Conservation (phyloP, 371 early-diverging fungal species). For the Mortierella sp. region DNA sequence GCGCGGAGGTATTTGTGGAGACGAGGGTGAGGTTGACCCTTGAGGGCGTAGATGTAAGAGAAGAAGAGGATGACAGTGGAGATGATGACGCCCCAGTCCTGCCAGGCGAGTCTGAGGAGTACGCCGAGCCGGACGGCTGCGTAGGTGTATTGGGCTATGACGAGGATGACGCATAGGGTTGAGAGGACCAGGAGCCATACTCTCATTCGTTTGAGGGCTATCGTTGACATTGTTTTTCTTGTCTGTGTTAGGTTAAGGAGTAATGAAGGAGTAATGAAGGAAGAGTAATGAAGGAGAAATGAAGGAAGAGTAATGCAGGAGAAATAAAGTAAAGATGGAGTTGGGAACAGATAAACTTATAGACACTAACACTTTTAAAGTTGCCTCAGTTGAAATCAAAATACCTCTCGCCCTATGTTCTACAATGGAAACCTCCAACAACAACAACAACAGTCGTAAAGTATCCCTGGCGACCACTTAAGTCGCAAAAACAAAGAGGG, state of each 20-base stretch:
- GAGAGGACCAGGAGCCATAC: background rate
- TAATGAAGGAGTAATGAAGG: background rate
- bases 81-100: background rate
- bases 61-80: background rate
- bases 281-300: background rate
- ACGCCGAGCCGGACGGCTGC: too few relatives aligned
- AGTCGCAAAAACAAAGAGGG: too few relatives aligned
- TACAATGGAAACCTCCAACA: too few relatives aligned
- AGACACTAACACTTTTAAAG: background rate
- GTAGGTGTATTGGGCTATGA: background rate
- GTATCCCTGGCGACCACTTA: too few relatives aligned
- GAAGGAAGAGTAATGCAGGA: background rate
- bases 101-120: background rate
- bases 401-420: too few relatives aligned
- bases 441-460: too few relatives aligned
- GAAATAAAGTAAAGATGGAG: too few relatives aligned
- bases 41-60: slow-evolving; percentile 17
- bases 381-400: background rate
- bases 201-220: background rate
- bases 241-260: background rate
- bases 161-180: background rate
- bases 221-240: background rate
- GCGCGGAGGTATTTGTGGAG: slow-evolving; percentile 17
- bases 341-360: too few relatives aligned
- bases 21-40: background rate